Evolutionary conservation across 192 early-diverging fungal genomes (phyloP), one percentile per base, ranked within the genome.

Genomic region (Coemansia sp.): DNA sequence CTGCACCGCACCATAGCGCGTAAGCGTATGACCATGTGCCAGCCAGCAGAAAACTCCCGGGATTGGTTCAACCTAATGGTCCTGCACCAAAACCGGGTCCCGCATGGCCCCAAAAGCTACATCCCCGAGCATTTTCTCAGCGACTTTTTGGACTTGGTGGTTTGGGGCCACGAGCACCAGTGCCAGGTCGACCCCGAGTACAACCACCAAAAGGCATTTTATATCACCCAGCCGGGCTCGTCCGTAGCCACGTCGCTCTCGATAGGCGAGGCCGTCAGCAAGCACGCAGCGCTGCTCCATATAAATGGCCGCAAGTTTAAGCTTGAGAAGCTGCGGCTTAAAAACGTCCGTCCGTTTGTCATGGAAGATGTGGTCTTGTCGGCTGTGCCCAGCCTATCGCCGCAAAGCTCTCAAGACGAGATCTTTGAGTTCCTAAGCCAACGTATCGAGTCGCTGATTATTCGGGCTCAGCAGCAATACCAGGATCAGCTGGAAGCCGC

Each of bases 101-200:
- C 84, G 43, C 93, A 93, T 54, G 87, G 88, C 0, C 83, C 85
- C 3, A 94, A 84, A 39, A 90, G 81, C 77, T 89, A 91, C 66
- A 92, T 98, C 26, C 93, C 93, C 0, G 91, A 93, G 65, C 77
- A 80, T n/a, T 93, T 88, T 56, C 61, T 98, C 21, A 85, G 87
- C 41, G 66, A 79, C 12, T 93, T 92, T 62, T 64, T 98, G 28
- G 76, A 98, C 47, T 57, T 98, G 14, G 78, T 96, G 10, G 48
- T 98, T 3, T 98, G 95, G 95, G 95, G 95, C 5, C 95, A 98
- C 62, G 95, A 98, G 76, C 95, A 98, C 72, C 93, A 98, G 60
- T 98, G 93, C 62, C 69, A 79, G 39, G 86, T 96, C 11, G 86
- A 91, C 37, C 89, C 90, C 1, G 82, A 81, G 42, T 71, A 80